Evolutionary conservation across 2,329 filamentous ascomycete genomes (phyloP).

Genomic region (Zymoseptoria tritici): DNA sequence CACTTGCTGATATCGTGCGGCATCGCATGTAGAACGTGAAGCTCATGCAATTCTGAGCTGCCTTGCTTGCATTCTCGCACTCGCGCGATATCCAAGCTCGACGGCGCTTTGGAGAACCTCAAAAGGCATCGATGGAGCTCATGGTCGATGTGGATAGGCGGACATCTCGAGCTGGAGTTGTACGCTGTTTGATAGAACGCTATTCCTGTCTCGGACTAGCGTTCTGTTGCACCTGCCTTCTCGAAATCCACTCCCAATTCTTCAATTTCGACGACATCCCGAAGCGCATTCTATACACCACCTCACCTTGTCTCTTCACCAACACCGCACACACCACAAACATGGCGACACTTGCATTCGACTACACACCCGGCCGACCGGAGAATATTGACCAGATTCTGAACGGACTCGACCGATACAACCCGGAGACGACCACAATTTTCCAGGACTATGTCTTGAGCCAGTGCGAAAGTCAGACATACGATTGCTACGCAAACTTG

Average conservation of each 20-base stretch:
- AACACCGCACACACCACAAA: not conserved
- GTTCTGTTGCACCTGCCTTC: not conserved
- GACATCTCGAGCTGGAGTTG: not conserved
- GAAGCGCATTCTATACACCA: not conserved
- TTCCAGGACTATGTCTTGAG: conserved; percentile 92
- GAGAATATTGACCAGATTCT: conserved; percentile 89
- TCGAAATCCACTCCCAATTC: not conserved
- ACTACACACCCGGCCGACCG: conserved; percentile 86
- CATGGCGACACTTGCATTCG: conserved; percentile 52
- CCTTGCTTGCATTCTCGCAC: no score
- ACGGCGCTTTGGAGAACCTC: no score
- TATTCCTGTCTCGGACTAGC: not conserved
- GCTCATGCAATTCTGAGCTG: no score
- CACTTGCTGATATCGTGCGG: no score
- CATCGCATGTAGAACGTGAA: no score
- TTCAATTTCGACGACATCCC: conserved; percentile 5
- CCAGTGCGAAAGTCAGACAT: conserved; percentile 91
- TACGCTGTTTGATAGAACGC: not conserved
- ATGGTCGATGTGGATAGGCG: no score
- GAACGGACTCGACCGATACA: conserved; percentile 96
- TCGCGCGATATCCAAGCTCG: no score
- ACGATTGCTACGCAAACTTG: conserved; percentile 94
- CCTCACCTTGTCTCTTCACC: conserved; percentile 2
- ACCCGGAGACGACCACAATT: conserved; percentile 86
- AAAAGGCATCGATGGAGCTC: not conserved